phyloP scores from a whole-genome alignment of 352 stramenopile species.

The Phytophthora hybrid region DNA sequence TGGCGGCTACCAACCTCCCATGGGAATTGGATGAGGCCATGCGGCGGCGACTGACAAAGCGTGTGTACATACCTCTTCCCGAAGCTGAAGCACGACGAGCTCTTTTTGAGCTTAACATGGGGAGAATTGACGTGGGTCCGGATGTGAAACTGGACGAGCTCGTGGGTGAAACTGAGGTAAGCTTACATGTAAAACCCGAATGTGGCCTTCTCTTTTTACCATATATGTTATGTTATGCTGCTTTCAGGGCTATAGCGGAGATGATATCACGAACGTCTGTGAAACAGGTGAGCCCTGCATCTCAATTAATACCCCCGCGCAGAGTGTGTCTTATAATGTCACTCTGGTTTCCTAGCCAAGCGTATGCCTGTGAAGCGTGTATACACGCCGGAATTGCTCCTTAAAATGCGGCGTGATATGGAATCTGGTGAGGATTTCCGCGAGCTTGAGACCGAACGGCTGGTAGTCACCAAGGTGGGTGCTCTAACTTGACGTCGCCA shows the following conservation, averaged over 20 bases:
- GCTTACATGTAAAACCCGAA: background rate
- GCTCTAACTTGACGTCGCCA: background rate
- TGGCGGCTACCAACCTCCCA: slow-evolving; percentile 96
- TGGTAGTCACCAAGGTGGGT: slow-evolving; percentile 71
- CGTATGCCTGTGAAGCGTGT: slow-evolving; percentile 84
- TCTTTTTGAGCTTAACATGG: slow-evolving; percentile 83
- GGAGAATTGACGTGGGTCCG: slow-evolving; percentile 77
- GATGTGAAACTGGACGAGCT: slow-evolving; percentile 84
- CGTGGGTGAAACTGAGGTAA: slow-evolving; percentile 72
- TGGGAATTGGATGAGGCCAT: slow-evolving; percentile 98
- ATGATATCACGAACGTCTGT: slow-evolving; percentile 69
- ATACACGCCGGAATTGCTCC: slow-evolving; percentile 76
- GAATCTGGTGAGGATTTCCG: slow-evolving; percentile 44
- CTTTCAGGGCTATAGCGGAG: slow-evolving; percentile 59
- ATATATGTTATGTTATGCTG: background rate
- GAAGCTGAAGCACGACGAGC: slow-evolving; percentile 61
- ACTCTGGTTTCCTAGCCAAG: slow-evolving; percentile 51
- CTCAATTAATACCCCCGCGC: too few species aligned
- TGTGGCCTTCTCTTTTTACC: slow-evolving; percentile 1
- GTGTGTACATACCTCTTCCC: slow-evolving; percentile 89
- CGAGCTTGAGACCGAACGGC: slow-evolving; percentile 61
- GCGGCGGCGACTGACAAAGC: slow-evolving; percentile 95
- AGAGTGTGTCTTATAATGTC: background rate
- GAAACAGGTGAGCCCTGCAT: slow-evolving; percentile 43
- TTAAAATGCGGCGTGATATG: slow-evolving; percentile 59